Evolutionary conservation across 805 yeast species (phyloP).

Genomic region (Kockiozyma suomiensis): DNA sequence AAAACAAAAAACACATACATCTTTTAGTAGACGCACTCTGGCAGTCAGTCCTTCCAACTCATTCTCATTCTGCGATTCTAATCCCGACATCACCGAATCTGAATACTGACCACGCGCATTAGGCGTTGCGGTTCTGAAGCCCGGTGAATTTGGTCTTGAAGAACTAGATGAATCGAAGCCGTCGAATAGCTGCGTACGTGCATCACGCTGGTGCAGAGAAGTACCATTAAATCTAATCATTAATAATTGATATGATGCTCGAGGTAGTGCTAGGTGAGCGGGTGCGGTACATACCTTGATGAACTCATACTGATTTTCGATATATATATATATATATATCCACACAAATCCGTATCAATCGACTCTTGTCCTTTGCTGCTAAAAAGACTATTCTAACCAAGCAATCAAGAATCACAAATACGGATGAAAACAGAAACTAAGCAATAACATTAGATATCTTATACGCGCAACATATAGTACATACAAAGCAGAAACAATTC

Average conservation of each 20-base stretch:
- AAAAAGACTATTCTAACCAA: too few species aligned
- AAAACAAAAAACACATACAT: too few species aligned
- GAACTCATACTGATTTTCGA: too few species aligned
- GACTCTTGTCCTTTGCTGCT: too few species aligned
- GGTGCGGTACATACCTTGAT: neutral
- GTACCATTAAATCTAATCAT: constrained; percentile 10
- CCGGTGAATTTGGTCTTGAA: constrained; percentile 28
- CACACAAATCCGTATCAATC: too few species aligned
- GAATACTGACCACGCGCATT: constrained; percentile 44
- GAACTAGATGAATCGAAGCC: constrained; percentile 34
- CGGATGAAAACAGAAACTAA: too few species aligned
- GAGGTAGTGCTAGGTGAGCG: neutral
- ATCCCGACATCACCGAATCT: constrained; percentile 57
- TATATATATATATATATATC: too few species aligned
- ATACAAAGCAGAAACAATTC: too few species aligned
- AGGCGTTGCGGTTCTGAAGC: constrained; percentile 37
- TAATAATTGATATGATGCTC: too few species aligned
- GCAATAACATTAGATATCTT: too few species aligned
- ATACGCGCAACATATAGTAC: too few species aligned
- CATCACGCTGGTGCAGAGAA: constrained; percentile 42
- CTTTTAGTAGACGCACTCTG: constrained; percentile 58
- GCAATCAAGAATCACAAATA: too few species aligned
- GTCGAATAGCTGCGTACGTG: constrained; percentile 46
- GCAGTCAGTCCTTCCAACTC: constrained; percentile 57
- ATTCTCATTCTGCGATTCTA: constrained; percentile 70